phyloP scores from a whole-genome alignment of 78 protist genomes.

The Mantamonas sphyraenae region DNA sequence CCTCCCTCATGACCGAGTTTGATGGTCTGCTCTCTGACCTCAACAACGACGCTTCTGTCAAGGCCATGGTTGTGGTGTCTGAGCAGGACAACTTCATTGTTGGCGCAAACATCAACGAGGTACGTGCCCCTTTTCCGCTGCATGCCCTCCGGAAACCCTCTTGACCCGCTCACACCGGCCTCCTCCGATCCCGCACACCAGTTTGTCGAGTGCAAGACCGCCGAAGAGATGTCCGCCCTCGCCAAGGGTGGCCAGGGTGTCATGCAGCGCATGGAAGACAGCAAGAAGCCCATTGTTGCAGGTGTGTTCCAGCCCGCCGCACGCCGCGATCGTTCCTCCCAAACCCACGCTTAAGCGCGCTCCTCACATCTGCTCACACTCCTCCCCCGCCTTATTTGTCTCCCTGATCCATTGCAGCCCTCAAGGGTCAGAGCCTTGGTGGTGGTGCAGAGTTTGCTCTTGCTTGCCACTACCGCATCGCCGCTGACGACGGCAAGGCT shows the following conservation, averaged over 20 bases:
- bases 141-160: not conserved
- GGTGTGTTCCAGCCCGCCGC: too few relatives aligned
- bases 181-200: not conserved
- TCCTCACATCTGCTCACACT: too few relatives aligned
- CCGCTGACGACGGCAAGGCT: not conserved
- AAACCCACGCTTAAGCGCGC: too few relatives aligned
- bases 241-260: not conserved
- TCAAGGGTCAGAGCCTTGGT: slow-evolving; percentile 53
- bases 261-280: not conserved
- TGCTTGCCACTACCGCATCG: slow-evolving; percentile 29
- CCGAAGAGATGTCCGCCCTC: not conserved
- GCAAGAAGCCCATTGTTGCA: slow-evolving; percentile 1
- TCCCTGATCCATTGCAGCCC: slow-evolving; percentile 50
- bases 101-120: slow-evolving; percentile 36
- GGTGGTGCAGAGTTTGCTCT: slow-evolving; percentile 55
- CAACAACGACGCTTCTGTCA: too few relatives aligned
- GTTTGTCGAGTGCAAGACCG: not conserved
- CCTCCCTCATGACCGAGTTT: too few relatives aligned
- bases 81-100: slow-evolving; percentile 38
- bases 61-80: too few relatives aligned
- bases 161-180: not conserved
- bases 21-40: too few relatives aligned
- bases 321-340: too few relatives aligned
- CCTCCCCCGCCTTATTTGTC: too few relatives aligned
- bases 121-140: not conserved